phyloP scores from a whole-genome alignment of 495 filamentous ascomycete species.

The Podospora appendiculata region DNA sequence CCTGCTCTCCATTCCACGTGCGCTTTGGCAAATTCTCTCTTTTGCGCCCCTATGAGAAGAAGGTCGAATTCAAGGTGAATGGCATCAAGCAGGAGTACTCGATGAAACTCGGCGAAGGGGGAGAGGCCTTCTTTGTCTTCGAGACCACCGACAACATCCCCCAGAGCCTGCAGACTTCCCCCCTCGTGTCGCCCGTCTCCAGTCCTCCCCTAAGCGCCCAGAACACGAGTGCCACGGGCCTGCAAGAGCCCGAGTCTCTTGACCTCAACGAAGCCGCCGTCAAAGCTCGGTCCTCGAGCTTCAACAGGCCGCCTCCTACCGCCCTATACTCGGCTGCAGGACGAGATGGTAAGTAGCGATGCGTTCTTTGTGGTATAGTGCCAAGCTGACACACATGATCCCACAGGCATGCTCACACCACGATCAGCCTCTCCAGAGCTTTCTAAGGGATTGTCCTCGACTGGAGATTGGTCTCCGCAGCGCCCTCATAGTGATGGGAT shows the following conservation, averaged over 20 bases:
- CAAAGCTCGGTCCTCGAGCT: slow-evolving; percentile 27
- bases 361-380: not conserved
- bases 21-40: slow-evolving; percentile 98
- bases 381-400: slow-evolving; percentile 1
- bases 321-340: slow-evolving; percentile 16
- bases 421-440: slow-evolving; percentile 55
- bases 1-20: slow-evolving; percentile 96
- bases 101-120: slow-evolving; percentile 97
- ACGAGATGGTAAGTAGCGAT: slow-evolving; percentile 20
- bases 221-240: slow-evolving; percentile 37
- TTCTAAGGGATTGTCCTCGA: slow-evolving; percentile 33
- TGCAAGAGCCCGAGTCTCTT: slow-evolving; percentile 79
- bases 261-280: slow-evolving; percentile 50
- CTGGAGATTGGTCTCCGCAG: slow-evolving; percentile 35
- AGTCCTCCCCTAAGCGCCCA: slow-evolving; percentile 65
- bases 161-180: slow-evolving; percentile 85
- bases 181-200: slow-evolving; percentile 75
- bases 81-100: slow-evolving; percentile 82
- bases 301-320: slow-evolving; percentile 27
- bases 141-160: slow-evolving; percentile 87
- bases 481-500: slow-evolving; percentile 39
- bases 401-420: slow-evolving; percentile 52
- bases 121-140: slow-evolving; percentile 98
- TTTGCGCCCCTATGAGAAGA: slow-evolving; percentile 94
- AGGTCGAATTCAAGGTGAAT: slow-evolving; percentile 98